Evolutionary conservation across 192 early-diverging fungal species (phyloP).

Genomic region (Mortierella alpina): DNA sequence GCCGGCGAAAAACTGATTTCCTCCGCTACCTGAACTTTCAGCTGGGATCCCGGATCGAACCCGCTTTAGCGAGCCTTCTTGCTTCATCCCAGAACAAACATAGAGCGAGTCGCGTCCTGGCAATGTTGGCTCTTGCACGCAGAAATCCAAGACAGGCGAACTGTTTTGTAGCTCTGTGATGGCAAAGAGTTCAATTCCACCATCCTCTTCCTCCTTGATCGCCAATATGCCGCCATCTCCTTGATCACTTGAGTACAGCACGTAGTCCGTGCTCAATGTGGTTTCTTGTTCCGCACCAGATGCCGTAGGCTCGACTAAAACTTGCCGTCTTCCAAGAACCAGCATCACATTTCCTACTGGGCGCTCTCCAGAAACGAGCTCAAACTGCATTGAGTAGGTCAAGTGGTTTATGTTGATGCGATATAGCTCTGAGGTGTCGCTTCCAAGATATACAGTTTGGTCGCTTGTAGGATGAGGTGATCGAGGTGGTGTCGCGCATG

Average conservation of each 20-base stretch:
- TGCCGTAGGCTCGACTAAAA: background rate
- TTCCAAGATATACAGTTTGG: slow-evolving; percentile 46
- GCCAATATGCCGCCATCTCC: slow-evolving; percentile 30
- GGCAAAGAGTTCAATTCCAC: slow-evolving; percentile 27
- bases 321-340: slow-evolving; percentile 16
- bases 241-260: slow-evolving; percentile 40
- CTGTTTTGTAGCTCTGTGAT: slow-evolving; percentile 24
- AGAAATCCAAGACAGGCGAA: slow-evolving; percentile 42
- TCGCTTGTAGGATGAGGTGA: slow-evolving; percentile 9
- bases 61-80: slow-evolving; percentile 14
- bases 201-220: slow-evolving; percentile 37
- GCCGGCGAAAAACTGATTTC: slow-evolving; percentile 28
- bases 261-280: slow-evolving; percentile 33
- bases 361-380: slow-evolving; percentile 26
- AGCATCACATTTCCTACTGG: slow-evolving; percentile 28
- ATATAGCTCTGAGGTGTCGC: slow-evolving; percentile 38
- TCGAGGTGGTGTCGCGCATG: slow-evolving; percentile 30
- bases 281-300: background rate
- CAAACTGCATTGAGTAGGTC: slow-evolving; percentile 30
- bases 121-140: slow-evolving; percentile 18
- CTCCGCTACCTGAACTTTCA: slow-evolving; percentile 39
- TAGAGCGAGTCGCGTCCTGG: slow-evolving; percentile 38
- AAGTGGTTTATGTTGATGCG: slow-evolving; percentile 31
- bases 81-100: slow-evolving; percentile 43
- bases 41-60: slow-evolving; percentile 33